Evolutionary conservation across 257 asterid species (phyloP).

Genomic region (Solanum lycopersicoides): DNA sequence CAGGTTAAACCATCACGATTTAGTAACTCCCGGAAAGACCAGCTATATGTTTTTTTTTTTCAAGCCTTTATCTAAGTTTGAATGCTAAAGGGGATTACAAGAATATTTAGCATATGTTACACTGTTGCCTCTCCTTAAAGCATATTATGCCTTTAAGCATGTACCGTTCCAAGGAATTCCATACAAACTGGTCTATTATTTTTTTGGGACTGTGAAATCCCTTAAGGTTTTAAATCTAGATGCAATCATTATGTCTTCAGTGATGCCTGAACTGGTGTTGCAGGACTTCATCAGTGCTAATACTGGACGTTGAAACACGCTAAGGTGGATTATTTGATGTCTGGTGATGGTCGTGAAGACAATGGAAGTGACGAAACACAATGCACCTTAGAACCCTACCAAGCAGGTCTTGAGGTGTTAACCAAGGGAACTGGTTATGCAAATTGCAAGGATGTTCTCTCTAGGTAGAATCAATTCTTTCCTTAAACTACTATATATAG

Average conservation of each 20-base stretch:
- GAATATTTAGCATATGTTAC: not conserved
- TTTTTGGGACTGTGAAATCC: not conserved
- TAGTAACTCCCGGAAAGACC: not conserved
- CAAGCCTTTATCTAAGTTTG: not conserved
- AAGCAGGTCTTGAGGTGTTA: not conserved
- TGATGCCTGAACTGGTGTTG: not conserved
- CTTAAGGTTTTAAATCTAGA: not conserved
- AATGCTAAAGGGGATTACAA: not conserved
- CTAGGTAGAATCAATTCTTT: not conserved
- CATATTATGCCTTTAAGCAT: not conserved
- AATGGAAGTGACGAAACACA: not conserved
- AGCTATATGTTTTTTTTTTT: not conserved
- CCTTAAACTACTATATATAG: not conserved
- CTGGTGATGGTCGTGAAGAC: not conserved
- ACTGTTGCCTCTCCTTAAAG: not conserved
- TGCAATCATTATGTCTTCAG: not conserved
- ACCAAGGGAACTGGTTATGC: not conserved
- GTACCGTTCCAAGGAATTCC: not conserved
- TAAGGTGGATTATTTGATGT: not conserved
- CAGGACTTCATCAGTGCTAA: not conserved
- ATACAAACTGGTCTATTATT: not conserved
- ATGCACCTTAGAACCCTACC: not conserved
- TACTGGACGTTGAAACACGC: not conserved
- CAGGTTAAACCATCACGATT: not conserved
- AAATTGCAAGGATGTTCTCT: not conserved